Conservation (phyloP, 345 rosid species). For the Geranium rotundifolium region DNA sequence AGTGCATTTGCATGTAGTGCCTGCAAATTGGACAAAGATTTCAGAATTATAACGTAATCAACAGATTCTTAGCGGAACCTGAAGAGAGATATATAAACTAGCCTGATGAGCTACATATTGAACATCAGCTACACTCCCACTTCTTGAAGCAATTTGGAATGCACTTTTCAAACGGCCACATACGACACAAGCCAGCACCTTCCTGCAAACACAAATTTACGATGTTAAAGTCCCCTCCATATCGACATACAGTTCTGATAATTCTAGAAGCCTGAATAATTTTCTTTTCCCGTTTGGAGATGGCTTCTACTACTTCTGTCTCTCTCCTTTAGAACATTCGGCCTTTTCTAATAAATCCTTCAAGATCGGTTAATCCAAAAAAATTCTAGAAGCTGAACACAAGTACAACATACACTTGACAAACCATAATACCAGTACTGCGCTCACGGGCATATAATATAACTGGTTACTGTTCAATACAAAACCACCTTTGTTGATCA, state of each 20-base stretch:
- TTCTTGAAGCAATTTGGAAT: slow-evolving; percentile 86
- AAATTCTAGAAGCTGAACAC: no score
- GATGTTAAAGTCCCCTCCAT: no score
- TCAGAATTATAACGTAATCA: background rate
- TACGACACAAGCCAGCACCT: slow-evolving; percentile 91
- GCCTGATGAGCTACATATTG: slow-evolving; percentile 98
- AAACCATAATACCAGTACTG: no score
- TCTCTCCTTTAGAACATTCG: no score
- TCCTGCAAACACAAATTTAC: slow-evolving; percentile 38
- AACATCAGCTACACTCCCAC: slow-evolving; percentile 97
- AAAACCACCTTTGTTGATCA: no score
- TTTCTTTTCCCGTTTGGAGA: no score
- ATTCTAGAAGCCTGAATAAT: background rate
- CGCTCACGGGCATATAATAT: no score
- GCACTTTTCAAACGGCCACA: slow-evolving; percentile 98
- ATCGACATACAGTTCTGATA: background rate
- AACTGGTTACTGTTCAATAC: no score
- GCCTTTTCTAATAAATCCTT: no score
- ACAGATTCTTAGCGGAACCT: background rate
- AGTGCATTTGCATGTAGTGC: slow-evolving; percentile 89
- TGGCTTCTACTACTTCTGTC: no score
- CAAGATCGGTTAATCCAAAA: no score
- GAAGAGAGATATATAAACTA: slow-evolving; percentile 3
- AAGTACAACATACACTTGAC: no score
- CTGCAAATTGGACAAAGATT: slow-evolving; percentile 20